Base-by-base conservation (phyloP, 208 protist genomes). In the Wallacemonas sp. region DNA sequence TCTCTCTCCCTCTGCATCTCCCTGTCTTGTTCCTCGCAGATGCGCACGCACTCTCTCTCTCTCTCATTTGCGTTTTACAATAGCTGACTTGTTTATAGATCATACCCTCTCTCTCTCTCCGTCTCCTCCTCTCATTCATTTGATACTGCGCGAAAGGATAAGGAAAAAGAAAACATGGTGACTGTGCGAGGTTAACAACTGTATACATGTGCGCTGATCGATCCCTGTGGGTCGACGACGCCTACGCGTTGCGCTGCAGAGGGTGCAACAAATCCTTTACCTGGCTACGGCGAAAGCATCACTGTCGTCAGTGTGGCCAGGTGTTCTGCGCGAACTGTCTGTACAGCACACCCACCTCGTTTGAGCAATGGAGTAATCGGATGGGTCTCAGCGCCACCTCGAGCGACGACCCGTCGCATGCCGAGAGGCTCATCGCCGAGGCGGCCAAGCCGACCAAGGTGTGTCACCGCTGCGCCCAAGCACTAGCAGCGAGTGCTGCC, bases 251-350 rank as follows among this genome's bases (percentile, higher is more conserved):
- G 32, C 81, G 80, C 14, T 95, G 89, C 56, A 57, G 82, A 17
- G 68, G 65, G 1, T 95, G 89, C 57, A 56, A 77, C 8, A 67
- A 74, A 27, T 70, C 66, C 57, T 95, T 95, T 61, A 80, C 72
- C 0, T 48, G 88, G n/a, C 52, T 91, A 19, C 70, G 81, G 6
- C 81, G 89, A 14, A 79, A 80, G 6, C 89, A 95, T 63, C 89
- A 95, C 65, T 95, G 89, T 65, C 74, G 89, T 0, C 67, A 83
- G 39, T 95, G 89, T 48, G 89, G 89, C 2, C 87, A 93, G 61
- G 73, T 95, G 1, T 95, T 93, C 58, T 95, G 89, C 61, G 61
- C 73, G 38, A 52, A 80, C 36, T 95, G 89, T 44, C 75, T 95
- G 8, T 41, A 80, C 65, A 58, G 60, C 1, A 46, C 57, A 12